Evolutionary conservation across 805 yeast species (phyloP).

Genomic region (Saccharomyces jurei): DNA sequence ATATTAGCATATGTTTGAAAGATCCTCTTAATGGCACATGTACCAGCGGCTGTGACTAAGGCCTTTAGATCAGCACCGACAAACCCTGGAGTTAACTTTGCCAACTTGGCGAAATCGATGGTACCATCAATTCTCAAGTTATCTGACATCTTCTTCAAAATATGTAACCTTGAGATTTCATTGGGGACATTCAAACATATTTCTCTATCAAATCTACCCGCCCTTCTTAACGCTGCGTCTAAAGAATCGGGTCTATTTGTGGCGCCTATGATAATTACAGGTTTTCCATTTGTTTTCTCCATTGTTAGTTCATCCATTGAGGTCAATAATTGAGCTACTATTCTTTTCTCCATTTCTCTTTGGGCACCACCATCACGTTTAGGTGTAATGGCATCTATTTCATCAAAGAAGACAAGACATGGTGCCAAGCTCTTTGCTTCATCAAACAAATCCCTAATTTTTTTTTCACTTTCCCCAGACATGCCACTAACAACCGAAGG

Average conservation of each 20-base stretch:
- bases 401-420: conserved; percentile 87
- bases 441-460: conserved; percentile 83
- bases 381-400: conserved; percentile 96
- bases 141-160: conserved; percentile 65
- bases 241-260: conserved; percentile 94
- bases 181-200: conserved; percentile 92
- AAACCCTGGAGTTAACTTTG: conserved; percentile 92
- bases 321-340: conserved; percentile 90
- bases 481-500: conserved; percentile 96
- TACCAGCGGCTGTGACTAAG: conserved; percentile 89
- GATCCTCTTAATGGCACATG: conserved; percentile 85
- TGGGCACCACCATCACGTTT: conserved; percentile 92
- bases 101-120: conserved; percentile 64
- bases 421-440: conserved; percentile 90
- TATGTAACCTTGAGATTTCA: conserved; percentile 69
- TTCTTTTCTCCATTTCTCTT: conserved; percentile 94
- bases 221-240: conserved; percentile 90
- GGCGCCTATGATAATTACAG: conserved; percentile 91
- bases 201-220: conserved; percentile 94
- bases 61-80: conserved; percentile 97
- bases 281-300: conserved; percentile 84
- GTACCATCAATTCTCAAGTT: conserved; percentile 58
- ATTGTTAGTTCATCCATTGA: conserved; percentile 88
- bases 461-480: conserved; percentile 98
- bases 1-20: conserved; percentile 44